Evolutionary conservation across 768 basidiomycete genomes (phyloP).

Genomic region (Paxillus ammoniavirescens): DNA sequence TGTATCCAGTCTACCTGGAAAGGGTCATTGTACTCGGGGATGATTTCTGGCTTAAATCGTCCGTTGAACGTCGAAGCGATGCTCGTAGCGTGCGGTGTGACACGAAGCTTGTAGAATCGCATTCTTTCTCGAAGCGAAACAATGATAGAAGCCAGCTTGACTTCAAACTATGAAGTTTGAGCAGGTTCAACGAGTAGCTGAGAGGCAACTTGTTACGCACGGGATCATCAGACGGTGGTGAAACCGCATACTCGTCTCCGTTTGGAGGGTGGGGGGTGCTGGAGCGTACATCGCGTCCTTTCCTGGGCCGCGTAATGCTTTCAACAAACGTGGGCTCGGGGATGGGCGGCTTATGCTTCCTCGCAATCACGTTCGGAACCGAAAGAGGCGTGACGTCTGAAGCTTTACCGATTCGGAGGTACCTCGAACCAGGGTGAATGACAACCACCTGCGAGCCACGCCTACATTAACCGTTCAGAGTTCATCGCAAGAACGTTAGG

Average conservation of each 20-base stretch:
- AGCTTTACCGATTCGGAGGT: constrained; percentile 70
- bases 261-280: constrained; percentile 22
- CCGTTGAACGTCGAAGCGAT: constrained; percentile 80
- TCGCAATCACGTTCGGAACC: constrained; percentile 72
- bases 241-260: constrained; percentile 52
- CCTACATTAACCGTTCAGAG: constrained; percentile 39
- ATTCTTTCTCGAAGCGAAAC: constrained; percentile 77
- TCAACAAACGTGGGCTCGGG: constrained; percentile 44
- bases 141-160: constrained; percentile 70
- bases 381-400: constrained; percentile 71
- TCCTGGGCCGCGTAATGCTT: constrained; percentile 56
- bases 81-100: constrained; percentile 65
- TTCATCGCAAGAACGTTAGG: constrained; percentile 19
- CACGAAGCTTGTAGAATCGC: constrained; percentile 81
- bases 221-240: constrained; percentile 55
- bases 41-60: constrained; percentile 81
- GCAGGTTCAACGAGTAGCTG: background rate
- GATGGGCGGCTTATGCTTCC: constrained; percentile 50
- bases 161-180: constrained; percentile 55
- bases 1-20: constrained; percentile 85
- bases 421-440: constrained; percentile 77
- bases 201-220: constrained; percentile 37
- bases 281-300: constrained; percentile 24
- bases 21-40: constrained; percentile 81
- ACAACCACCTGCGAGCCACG: constrained; percentile 79